Percentiles rank a stretch among this genome's conserved stretches.
Conservation (phyloP, 2,329 filamentous ascomycete genomes). For the Nemania bipapillata region DNA sequence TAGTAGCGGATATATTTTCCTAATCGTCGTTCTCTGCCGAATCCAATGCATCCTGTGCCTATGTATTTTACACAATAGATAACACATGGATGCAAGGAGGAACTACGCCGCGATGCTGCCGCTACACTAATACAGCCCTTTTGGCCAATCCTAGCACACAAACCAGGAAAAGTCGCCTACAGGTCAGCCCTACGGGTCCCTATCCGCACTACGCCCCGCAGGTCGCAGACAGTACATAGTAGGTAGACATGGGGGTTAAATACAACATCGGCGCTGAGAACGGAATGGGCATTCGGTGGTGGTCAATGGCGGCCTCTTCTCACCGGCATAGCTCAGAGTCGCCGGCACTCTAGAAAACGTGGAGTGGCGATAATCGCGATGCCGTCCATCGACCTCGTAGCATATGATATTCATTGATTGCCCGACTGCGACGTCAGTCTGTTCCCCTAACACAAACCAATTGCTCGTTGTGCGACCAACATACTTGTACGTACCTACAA, state of each 20-base stretch:
- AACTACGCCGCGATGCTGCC: conserved; percentile 29
- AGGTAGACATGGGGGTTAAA: neutral
- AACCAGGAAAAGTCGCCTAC: conserved; percentile 25
- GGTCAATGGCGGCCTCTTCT: conserved; percentile 30
- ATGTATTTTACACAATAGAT: too few relatives aligned
- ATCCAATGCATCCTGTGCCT: conserved; percentile 14
- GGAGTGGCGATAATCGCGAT: conserved; percentile 11
- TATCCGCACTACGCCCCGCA: conserved; percentile 19
- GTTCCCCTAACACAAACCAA: neutral
- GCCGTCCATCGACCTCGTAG: conserved; percentile 2
- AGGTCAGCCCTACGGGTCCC: conserved; percentile 36
- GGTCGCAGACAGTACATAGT: conserved; percentile 6
- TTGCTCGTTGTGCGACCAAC: neutral
- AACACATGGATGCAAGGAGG: neutral
- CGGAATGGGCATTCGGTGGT: conserved; percentile 12
- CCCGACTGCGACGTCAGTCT: neutral
- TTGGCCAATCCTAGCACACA: conserved; percentile 15
- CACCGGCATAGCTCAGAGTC: conserved; percentile 9
- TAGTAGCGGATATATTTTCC: conserved; percentile 9
- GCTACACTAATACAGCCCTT: conserved; percentile 17
- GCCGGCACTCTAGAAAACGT: conserved; percentile 8
- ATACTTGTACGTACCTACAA: neutral
- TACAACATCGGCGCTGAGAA: conserved; percentile 16
- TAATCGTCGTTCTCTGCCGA: conserved; percentile 19
- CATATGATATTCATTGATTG: conserved; percentile 10